Conservation (phyloP, 257 asterid species). For the Voacanga thouarsii region DNA sequence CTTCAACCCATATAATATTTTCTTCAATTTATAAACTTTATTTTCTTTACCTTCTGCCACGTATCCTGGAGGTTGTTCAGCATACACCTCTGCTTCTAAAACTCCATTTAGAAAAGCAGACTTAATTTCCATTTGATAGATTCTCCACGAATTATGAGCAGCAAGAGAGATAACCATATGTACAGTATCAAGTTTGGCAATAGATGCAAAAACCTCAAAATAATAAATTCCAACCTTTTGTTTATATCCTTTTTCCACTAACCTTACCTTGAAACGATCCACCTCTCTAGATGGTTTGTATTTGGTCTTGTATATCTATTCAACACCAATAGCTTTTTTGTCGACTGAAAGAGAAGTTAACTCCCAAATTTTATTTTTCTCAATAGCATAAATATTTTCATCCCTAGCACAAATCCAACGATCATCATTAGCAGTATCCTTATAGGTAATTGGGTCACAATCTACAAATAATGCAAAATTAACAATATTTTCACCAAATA, state of each 20-base stretch:
- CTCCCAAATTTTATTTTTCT: background rate
- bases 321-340: background rate
- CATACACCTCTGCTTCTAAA: no score
- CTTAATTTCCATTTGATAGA: no score
- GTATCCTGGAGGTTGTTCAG: no score
- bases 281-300: background rate
- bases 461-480: background rate
- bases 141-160: no score
- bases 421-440: background rate
- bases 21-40: no score
- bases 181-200: no score
- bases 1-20: no score
- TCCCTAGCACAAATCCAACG: background rate
- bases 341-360: background rate
- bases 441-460: background rate
- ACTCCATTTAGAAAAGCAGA: no score
- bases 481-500: background rate
- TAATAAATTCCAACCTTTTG: background rate
- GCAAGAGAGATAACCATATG: no score
- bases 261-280: background rate
- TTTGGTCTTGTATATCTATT: background rate
- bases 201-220: background rate
- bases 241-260: background rate
- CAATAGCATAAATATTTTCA: no score
- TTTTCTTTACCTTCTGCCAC: no score